phyloP scores from a whole-genome alignment of 2,329 filamentous ascomycete genomes.

The Cercospora janseana region DNA sequence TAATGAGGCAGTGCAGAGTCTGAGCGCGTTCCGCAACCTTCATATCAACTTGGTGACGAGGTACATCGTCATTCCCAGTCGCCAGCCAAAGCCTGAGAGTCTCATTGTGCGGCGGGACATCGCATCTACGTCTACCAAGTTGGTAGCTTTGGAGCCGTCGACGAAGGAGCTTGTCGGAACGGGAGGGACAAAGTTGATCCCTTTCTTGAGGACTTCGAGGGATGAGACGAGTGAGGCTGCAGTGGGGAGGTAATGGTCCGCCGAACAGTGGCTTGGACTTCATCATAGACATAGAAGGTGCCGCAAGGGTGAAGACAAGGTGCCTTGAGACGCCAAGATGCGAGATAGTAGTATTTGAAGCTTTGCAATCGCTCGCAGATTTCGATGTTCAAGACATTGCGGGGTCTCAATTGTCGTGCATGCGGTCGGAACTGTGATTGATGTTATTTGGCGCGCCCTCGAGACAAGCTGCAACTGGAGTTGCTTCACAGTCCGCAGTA shows the following conservation, averaged over 20 bases:
- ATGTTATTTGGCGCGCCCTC: too few species aligned
- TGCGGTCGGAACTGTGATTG: too few species aligned
- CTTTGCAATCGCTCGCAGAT: too few species aligned
- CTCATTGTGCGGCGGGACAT: conserved; percentile 41
- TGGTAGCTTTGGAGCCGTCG: conserved; percentile 34
- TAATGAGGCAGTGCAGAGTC: conserved; percentile 46
- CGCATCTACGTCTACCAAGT: conserved; percentile 47
- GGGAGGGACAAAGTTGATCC: conserved; percentile 54
- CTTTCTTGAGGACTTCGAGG: conserved; percentile 53
- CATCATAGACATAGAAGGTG: too few species aligned
- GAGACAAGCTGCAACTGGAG: too few species aligned
- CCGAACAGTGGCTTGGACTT: too few species aligned
- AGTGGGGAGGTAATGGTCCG: conserved; percentile 13
- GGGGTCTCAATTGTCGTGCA: too few species aligned
- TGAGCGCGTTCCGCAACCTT: conserved; percentile 50
- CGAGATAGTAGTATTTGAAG: too few species aligned
- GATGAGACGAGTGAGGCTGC: conserved; percentile 46
- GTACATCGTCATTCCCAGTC: conserved; percentile 51
- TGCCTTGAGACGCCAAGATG: too few species aligned
- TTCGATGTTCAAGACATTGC: too few species aligned
- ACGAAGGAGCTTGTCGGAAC: conserved; percentile 48
- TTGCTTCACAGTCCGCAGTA: too few species aligned
- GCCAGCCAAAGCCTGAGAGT: conserved; percentile 27
- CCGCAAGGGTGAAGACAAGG: too few species aligned
- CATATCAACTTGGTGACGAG: conserved; percentile 55